Evolutionary conservation across 2,329 filamentous ascomycete species (phyloP).

Genomic region (Chaetoscypha palmicola): DNA sequence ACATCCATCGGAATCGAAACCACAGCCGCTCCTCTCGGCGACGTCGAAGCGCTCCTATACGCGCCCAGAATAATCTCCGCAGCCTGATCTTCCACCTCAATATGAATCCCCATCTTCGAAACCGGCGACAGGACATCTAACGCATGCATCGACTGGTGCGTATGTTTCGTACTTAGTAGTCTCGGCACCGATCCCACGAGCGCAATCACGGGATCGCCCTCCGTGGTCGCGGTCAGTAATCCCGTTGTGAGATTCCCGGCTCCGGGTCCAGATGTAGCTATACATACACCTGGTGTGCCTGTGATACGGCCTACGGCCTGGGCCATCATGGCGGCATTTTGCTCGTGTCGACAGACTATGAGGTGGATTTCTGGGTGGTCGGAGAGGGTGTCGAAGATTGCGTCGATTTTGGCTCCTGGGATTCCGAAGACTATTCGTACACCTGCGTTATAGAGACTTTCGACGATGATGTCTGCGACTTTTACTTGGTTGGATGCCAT

Average conservation of each 20-base stretch:
- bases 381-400: slow-evolving; percentile 39
- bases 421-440: slow-evolving; percentile 42
- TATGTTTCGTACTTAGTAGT: slow-evolving; percentile 38
- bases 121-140: slow-evolving; percentile 38
- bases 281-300: slow-evolving; percentile 39
- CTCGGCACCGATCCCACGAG: slow-evolving; percentile 41
- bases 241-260: slow-evolving; percentile 41
- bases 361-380: slow-evolving; percentile 42
- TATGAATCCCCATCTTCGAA: slow-evolving; percentile 36
- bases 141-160: slow-evolving; percentile 40
- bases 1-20: slow-evolving; percentile 41
- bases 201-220: slow-evolving; percentile 42
- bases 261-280: slow-evolving; percentile 41
- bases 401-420: slow-evolving; percentile 42
- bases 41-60: slow-evolving; percentile 36
- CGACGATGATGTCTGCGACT: slow-evolving; percentile 12
- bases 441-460: slow-evolving; percentile 30
- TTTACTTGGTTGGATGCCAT: slow-evolving; percentile 1
- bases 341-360: slow-evolving; percentile 42
- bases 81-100: slow-evolving; percentile 41
- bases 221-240: slow-evolving; percentile 40
- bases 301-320: slow-evolving; percentile 40
- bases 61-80: slow-evolving; percentile 41
- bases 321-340: slow-evolving; percentile 45
- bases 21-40: slow-evolving; percentile 38